Evolutionary conservation across 805 yeast genomes (phyloP).

Genomic region (Hanseniaspora singularis): DNA sequence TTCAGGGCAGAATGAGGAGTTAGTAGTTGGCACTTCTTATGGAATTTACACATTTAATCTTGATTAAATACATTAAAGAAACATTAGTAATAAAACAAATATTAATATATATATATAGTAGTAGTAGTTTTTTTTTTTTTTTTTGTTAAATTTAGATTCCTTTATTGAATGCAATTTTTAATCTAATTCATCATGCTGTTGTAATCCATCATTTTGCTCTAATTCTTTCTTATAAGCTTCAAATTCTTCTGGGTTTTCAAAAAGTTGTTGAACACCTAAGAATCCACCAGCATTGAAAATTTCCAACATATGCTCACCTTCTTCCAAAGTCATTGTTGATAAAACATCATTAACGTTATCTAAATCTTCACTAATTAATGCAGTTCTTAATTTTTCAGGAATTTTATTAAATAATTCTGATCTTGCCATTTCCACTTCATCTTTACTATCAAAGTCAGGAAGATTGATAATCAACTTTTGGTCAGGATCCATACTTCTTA

Average conservation of each 20-base stretch:
- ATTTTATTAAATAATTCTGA: constrained; percentile 48
- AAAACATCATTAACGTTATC: constrained; percentile 77
- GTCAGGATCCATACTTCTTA: constrained; percentile 76
- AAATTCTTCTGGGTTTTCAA: constrained; percentile 65
- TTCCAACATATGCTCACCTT: constrained; percentile 69
- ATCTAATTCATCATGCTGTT: too few relatives aligned
- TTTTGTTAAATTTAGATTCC: constrained; percentile 19
- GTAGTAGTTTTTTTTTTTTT: constrained; percentile 30
- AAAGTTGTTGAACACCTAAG: constrained; percentile 63
- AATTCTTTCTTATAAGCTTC: constrained; percentile 31
- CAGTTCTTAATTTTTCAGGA: constrained; percentile 55
- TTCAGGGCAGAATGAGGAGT: constrained; percentile 23
- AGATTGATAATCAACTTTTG: constrained; percentile 59
- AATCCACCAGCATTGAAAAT: constrained; percentile 69
- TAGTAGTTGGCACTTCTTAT: constrained; percentile 51
- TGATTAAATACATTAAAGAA: too few relatives aligned
- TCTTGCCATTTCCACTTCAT: constrained; percentile 33
- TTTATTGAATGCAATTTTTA: too few relatives aligned
- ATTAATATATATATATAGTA: constrained; percentile 49
- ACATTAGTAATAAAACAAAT: too few relatives aligned
- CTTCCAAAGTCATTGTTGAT: constrained; percentile 55
- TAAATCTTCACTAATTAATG: constrained; percentile 56
- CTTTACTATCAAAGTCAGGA: constrained; percentile 47
- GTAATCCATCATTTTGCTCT: too few relatives aligned
- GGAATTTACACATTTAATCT: constrained; percentile 58